Evolutionary conservation across 495 filamentous ascomycete species (phyloP).

Genomic region (Aspergillus sclerotiicarbonarius): DNA sequence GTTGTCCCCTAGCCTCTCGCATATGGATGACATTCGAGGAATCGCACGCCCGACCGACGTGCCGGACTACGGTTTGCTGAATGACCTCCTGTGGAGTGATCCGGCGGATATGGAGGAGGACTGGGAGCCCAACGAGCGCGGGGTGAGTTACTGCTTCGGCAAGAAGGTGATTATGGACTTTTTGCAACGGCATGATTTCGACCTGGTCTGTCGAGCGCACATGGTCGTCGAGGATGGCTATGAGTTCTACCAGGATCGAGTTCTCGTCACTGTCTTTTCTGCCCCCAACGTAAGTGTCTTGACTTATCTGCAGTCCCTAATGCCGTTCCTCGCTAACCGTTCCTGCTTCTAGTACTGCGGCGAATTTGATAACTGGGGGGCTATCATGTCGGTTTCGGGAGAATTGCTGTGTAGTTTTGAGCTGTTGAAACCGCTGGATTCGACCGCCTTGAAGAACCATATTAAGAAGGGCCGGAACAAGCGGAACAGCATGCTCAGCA

Average conservation of each 20-base stretch:
- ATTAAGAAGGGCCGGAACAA: slow-evolving; percentile 98
- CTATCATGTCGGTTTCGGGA: slow-evolving; percentile 94
- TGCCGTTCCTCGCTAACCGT: slow-evolving; percentile 21
- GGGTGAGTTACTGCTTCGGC: slow-evolving; percentile 97
- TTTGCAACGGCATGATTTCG: slow-evolving; percentile 91
- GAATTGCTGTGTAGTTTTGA: slow-evolving; percentile 98
- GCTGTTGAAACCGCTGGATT: slow-evolving; percentile 92
- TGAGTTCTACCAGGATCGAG: slow-evolving; percentile 96
- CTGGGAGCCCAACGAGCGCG: slow-evolving; percentile 96
- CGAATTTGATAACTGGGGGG: slow-evolving; percentile 99
- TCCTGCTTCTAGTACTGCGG: slow-evolving; percentile 76
- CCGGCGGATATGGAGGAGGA: slow-evolving; percentile 97
- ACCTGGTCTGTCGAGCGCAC: slow-evolving; percentile 94
- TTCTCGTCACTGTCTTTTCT: slow-evolving; percentile 96
- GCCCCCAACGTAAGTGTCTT: slow-evolving; percentile 81
- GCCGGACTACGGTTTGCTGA: slow-evolving; percentile 93
- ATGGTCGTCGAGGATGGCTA: slow-evolving; percentile 99
- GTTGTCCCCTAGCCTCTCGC: slow-evolving; percentile 83
- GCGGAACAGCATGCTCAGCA: slow-evolving; percentile 86
- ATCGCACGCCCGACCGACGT: slow-evolving; percentile 97
- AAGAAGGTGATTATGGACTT: slow-evolving; percentile 99
- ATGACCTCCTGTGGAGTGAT: slow-evolving; percentile 97
- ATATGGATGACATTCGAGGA: slow-evolving; percentile 98
- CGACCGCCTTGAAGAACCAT: slow-evolving; percentile 94
- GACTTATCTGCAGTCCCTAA: background rate